Evolutionary conservation across 2,329 filamentous ascomycete species (phyloP).

Genomic region (Talaromyces rugulosus): DNA sequence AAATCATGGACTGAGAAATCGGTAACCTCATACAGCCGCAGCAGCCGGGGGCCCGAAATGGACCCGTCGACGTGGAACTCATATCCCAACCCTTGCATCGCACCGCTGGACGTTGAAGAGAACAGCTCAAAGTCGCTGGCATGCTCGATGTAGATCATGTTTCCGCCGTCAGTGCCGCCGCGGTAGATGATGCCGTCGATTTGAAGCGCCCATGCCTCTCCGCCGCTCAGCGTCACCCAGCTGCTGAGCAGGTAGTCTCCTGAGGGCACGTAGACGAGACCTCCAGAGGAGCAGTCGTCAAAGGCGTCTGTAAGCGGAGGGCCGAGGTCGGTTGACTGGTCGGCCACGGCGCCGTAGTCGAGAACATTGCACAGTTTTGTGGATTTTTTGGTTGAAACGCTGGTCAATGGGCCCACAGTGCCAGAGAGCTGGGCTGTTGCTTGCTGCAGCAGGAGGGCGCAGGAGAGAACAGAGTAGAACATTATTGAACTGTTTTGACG

Average conservation of each 20-base stretch:
- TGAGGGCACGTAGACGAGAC: constrained; percentile 47
- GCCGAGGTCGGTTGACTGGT: constrained; percentile 50
- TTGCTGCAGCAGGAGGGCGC: background rate
- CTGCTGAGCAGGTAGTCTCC: constrained; percentile 49
- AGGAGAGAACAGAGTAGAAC: background rate
- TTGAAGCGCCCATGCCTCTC: constrained; percentile 48
- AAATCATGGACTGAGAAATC: constrained; percentile 50
- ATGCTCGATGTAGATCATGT: constrained; percentile 52
- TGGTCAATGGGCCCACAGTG: constrained; percentile 44
- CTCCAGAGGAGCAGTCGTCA: constrained; percentile 48
- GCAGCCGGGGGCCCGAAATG: constrained; percentile 40
- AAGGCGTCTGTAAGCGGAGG: constrained; percentile 47
- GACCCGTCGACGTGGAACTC: constrained; percentile 41
- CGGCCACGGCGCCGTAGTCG: constrained; percentile 49
- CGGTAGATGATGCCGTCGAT: constrained; percentile 53
- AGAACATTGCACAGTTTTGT: constrained; percentile 51
- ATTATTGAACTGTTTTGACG: background rate
- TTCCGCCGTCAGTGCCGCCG: constrained; percentile 46
- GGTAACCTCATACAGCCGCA: constrained; percentile 43
- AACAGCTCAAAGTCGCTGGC: constrained; percentile 52
- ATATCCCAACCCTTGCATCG: constrained; percentile 52
- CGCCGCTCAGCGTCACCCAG: constrained; percentile 47
- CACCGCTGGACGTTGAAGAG: constrained; percentile 49
- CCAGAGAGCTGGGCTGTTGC: constrained; percentile 37
- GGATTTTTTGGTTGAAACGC: constrained; percentile 39